These are phyloP conservation scores for Leptomonas seymouri DNA, from an alignment of 208 protist species.

Conservation along the genomic window DNA sequence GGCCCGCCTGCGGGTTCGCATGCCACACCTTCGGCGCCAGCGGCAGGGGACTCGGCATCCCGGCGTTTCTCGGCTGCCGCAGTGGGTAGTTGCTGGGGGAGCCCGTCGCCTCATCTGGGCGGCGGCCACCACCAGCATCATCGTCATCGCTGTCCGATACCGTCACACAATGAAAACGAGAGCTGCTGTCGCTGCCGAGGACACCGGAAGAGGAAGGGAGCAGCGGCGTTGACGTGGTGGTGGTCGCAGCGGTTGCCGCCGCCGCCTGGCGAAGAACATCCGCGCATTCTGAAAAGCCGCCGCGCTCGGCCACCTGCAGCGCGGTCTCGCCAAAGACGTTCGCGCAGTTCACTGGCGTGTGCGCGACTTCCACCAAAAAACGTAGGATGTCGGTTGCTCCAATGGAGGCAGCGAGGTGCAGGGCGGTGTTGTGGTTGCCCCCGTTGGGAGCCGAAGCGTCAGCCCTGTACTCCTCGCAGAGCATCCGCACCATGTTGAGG, in stretches of 20 bases:
- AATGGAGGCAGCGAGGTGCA: constrained; percentile 48
- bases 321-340: constrained; percentile 47
- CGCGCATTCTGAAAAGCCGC: constrained; percentile 14
- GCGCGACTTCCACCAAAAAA: constrained; percentile 37
- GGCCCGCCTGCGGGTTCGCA: neutral
- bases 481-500: constrained; percentile 45
- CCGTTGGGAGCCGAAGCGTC: constrained; percentile 54
- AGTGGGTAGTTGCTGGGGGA: neutral
- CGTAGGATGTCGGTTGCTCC: constrained; percentile 37
- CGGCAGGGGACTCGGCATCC: neutral
- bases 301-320: constrained; percentile 33
- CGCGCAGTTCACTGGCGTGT: constrained; percentile 18
- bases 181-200: neutral
- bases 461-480: constrained; percentile 69
- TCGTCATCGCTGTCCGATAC: constrained; percentile 43
- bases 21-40: neutral
- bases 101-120: neutral
- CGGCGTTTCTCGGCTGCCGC: neutral
- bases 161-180: constrained; percentile 18
- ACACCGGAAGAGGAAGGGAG: neutral
- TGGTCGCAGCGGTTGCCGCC: neutral
- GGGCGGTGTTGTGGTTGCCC: constrained; percentile 44
- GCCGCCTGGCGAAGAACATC: constrained; percentile 9
- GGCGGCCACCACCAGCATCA: neutral
- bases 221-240: neutral